These are phyloP conservation scores for Globisporangium takayamanum DNA, from an alignment of 352 stramenopile genomes.

Conservation along the genomic window DNA sequence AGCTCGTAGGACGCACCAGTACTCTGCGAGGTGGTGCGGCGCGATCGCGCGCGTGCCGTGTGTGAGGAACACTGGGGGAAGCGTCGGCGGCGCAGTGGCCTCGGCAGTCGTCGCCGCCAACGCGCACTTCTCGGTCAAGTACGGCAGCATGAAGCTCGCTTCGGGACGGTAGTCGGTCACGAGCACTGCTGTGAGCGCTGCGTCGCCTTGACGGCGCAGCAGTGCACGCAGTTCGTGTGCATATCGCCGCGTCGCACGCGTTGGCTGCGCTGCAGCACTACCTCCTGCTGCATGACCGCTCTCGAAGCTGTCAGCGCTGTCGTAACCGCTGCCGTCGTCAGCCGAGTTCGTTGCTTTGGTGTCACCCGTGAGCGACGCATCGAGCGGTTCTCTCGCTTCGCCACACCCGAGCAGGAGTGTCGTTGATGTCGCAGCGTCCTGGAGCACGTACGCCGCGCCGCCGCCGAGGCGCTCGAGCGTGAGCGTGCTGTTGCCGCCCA, in stretches of 20 bases:
- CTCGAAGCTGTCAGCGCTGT: conserved; percentile 17
- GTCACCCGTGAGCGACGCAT: conserved; percentile 1
- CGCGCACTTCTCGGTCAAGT: conserved; percentile 53
- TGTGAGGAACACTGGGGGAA: conserved; percentile 55
- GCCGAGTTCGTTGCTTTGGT: conserved; percentile 17
- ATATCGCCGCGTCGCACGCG: conserved; percentile 29
- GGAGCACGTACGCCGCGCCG: conserved; percentile 61
- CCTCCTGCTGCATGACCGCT: conserved; percentile 16
- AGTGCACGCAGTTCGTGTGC: conserved; percentile 53
- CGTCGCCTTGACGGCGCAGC: conserved; percentile 29
- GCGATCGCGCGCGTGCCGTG: conserved; percentile 69
- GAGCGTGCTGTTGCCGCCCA: conserved; percentile 31
- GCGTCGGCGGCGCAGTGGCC: conserved; percentile 17
- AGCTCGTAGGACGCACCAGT: conserved; percentile 35
- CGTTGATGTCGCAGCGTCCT: conserved; percentile 40
- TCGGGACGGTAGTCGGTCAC: conserved; percentile 66
- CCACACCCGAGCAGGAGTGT: conserved; percentile 62
- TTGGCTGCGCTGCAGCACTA: conserved; percentile 4
- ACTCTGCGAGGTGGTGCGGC: conserved; percentile 64
- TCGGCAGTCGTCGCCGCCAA: conserved; percentile 9
- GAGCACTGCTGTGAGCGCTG: conserved; percentile 43
- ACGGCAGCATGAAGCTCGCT: conserved; percentile 68
- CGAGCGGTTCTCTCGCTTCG: conserved; percentile 20
- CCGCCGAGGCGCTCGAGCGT: conserved; percentile 59
- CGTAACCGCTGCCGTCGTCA: conserved; percentile 36